phyloP scores from a whole-genome alignment of 1,284 basidiomycete species.

The Peniophora sp. region DNA sequence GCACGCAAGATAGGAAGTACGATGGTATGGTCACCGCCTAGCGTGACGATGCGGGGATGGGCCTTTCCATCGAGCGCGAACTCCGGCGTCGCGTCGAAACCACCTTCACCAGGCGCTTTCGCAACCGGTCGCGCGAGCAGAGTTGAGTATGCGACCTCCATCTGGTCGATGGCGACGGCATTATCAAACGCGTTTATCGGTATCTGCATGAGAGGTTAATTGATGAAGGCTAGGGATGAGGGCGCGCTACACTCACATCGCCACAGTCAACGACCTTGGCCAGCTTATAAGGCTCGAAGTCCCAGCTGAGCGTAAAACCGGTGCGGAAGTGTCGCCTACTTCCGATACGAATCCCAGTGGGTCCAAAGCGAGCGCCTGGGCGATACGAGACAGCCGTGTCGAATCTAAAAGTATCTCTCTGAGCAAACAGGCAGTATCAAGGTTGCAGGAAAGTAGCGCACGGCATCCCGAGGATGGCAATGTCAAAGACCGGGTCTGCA shows the following conservation, averaged over 20 bases:
- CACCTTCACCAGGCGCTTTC: constrained; percentile 19
- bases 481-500: constrained; percentile 47
- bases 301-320: constrained; percentile 63
- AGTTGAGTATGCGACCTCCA: constrained; percentile 72
- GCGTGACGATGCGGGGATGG: constrained; percentile 65
- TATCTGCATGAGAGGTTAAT: constrained; percentile 32
- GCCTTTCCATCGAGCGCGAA: constrained; percentile 46
- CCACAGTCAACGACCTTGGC: constrained; percentile 74
- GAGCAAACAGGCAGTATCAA: constrained; percentile 15
- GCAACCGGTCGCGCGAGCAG: constrained; percentile 51
- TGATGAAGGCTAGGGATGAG: not conserved
- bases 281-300: constrained; percentile 52
- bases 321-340: constrained; percentile 55
- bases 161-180: constrained; percentile 67
- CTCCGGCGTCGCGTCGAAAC: constrained; percentile 11
- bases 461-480: constrained; percentile 74
- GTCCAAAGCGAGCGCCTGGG: constrained; percentile 76
- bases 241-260: constrained; percentile 17
- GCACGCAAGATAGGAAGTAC: constrained; percentile 71
- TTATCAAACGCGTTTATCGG: constrained; percentile 70
- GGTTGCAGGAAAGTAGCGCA: not conserved
- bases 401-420: constrained; percentile 27
- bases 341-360: constrained; percentile 72
- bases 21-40: constrained; percentile 78
- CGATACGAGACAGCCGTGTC: constrained; percentile 69